Base-by-base conservation (phyloP, 2,329 filamentous ascomycete genomes). In the Cordyceps militaris region DNA sequence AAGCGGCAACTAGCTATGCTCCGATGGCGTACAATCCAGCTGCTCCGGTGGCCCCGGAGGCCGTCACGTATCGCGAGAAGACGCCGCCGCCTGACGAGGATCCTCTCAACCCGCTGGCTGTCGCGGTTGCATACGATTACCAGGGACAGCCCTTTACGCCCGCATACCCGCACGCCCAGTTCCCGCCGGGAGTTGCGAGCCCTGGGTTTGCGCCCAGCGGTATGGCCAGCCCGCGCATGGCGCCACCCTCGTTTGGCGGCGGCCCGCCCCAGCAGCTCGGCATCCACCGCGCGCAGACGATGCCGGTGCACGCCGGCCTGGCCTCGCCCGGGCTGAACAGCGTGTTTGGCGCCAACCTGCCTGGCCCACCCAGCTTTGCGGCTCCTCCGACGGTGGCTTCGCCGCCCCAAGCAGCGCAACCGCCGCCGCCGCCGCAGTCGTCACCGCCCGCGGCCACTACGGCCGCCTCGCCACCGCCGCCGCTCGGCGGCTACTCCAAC, bases 21-120 rank as follows among this genome's bases (percentile, higher is more conserved):
- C 86, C 86, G 0, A 84, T 89, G 74, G 82, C 87, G 2, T 92
- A 92, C 67, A 92, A 92, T 67, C 89, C 89, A 3, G 88, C 89
- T 0, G 88, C 88, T 1, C 89, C 89, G 4, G 79, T 87, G 0
- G 87, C 87, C 0, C 87, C 88, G 0, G 88, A 92, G 69, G 77
- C 81, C 23, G 84, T 91, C 53, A 76, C 80, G 21, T 83, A 89
- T 68, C 80, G 89, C 49, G 89, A 92, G 70, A 91, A 91, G 78
- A 93, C 89, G 0, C 89, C 88, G 1, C 88, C 89, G 4, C 87
- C 86, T 3, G 81, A 85, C 34, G 88, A 91, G 64, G 73, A 74
- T 47, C 81, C 77, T 13, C 73, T 77, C 3, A 81, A 84, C 63
- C 83, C 83, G 3, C 71, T 86, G 23, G 78, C 79, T 4, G 79